Base-by-base conservation (phyloP, 345 rosid genomes). In the Populus simonii region DNA sequence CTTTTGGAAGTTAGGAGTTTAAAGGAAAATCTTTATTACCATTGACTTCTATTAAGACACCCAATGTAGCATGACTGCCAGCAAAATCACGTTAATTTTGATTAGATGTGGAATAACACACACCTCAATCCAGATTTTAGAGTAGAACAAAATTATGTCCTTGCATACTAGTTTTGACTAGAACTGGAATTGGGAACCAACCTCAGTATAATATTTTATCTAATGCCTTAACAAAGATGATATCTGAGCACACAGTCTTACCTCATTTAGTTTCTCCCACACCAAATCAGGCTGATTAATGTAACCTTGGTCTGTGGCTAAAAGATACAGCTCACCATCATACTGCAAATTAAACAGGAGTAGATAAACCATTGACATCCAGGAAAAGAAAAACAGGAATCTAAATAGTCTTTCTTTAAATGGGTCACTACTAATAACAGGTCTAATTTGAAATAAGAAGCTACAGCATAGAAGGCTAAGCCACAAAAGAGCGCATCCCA, bases 191-290 rank as follows among this genome's bases (percentile, higher is more conserved):
- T 13, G 65, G 39, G 31, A 25, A 62, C 73, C 72, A 68, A 43
- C 70, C 61, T 20, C 18, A 72, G 55, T 10, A 57, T 33, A 41
- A 49, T 49, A 49, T 9, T 47, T 41, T 47, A 47, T 47, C 51
- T 47, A 47, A 47, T 13, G 17, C 55, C 38, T 70, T 47, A 38
- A 36, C 35, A 59, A 76, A 77, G 65, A 77, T 39, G 61, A 68
- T 29, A 23, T 41, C 4, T 3, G 77, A 59, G 22, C 45, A 75
- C n/a, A 75, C 16, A 36, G 39, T 9, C 61, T 83, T 90, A 96
- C 98, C 99, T 96, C 98, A 81, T 92, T 93, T 49, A 96, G 84
- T 83, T 94, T 94, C 83, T 96, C 98, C 99, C 99, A 96, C 38
- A 96, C 99, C 87, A 96, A 82, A 84, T 94, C 94, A 27, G 92